Evolutionary conservation across 352 stramenopile genomes (phyloP).

Genomic region (Pythium coloratum): DNA sequence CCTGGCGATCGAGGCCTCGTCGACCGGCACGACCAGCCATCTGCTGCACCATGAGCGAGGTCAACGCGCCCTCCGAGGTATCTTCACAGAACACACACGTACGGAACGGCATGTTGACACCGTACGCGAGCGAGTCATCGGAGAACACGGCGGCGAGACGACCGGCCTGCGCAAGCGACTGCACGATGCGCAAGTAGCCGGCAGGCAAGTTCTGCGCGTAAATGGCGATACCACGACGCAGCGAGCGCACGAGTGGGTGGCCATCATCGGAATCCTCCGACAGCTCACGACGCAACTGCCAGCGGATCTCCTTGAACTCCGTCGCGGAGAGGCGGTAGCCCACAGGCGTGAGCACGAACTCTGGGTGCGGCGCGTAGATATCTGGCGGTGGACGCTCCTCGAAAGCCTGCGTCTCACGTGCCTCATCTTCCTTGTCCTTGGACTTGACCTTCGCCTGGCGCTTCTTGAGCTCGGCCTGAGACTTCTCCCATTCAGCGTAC

Average conservation of each 20-base stretch:
- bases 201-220: constrained; percentile 98
- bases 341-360: constrained; percentile 95
- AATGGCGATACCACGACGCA: constrained; percentile 97
- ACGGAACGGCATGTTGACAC: constrained; percentile 99
- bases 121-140: constrained; percentile 97
- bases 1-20: constrained; percentile 97
- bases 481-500: constrained; percentile 85
- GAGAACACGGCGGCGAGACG: constrained; percentile 98
- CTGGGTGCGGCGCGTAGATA: constrained; percentile 96
- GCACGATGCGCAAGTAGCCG: constrained; percentile 95
- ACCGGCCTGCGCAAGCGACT: constrained; percentile 96
- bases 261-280: constrained; percentile 83
- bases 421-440: constrained; percentile 89
- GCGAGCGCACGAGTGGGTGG: constrained; percentile 79
- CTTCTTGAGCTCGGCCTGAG: constrained; percentile 91
- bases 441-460: constrained; percentile 93
- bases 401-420: constrained; percentile 79
- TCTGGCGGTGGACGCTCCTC: constrained; percentile 86
- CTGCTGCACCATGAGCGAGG: constrained; percentile 98
- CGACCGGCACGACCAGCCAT: constrained; percentile 98
- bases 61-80: constrained; percentile 92
- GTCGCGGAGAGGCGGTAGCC: constrained; percentile 93
- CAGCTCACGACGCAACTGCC: constrained; percentile 78
- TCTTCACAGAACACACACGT: constrained; percentile 98
- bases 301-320: constrained; percentile 90